Evolutionary conservation across 148 eudicot genomes (phyloP).

Genomic region (Agrostemma githago): DNA sequence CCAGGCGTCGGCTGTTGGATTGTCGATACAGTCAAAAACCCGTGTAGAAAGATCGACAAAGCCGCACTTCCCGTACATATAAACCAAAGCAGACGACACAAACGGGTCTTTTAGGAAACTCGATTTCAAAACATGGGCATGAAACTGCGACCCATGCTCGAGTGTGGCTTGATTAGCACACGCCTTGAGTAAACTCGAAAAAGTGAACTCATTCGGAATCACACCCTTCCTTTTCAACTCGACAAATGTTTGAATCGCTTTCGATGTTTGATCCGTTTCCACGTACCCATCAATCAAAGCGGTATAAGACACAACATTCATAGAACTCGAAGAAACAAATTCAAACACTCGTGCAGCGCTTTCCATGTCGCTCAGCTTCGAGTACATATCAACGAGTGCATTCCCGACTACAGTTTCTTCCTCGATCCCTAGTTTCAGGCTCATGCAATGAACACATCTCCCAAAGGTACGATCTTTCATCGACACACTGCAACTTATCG

Average conservation of each 20-base stretch:
- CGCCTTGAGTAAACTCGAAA: conserved; percentile 45
- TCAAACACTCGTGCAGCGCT: conserved; percentile 34
- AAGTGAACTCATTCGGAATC: conserved; percentile 44
- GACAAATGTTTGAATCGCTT: conserved; percentile 28
- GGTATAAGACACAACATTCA: conserved; percentile 38
- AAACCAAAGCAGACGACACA: conserved; percentile 38
- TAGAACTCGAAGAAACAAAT: conserved; percentile 1
- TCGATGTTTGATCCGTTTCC: conserved; percentile 30
- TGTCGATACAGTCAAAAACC: conserved; percentile 26
- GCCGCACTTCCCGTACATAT: conserved; percentile 54
- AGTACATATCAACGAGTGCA: conserved; percentile 42
- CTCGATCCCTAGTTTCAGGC: conserved; percentile 34
- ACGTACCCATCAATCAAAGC: conserved; percentile 46
- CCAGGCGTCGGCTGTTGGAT: conserved; percentile 30
- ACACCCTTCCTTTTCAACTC: conserved; percentile 29
- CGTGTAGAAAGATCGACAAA: conserved; percentile 32
- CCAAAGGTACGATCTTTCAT: conserved; percentile 27
- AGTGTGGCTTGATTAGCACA: conserved; percentile 51
- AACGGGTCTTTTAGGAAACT: conserved; percentile 25
- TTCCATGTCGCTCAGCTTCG: conserved; percentile 32
- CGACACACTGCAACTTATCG: conserved; percentile 31
- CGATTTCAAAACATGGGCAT: conserved; percentile 37
- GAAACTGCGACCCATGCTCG: conserved; percentile 48
- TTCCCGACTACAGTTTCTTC: conserved; percentile 32
- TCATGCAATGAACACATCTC: conserved; percentile 28